Percentiles rank a stretch among this genome's conserved stretches.
Conservation (phyloP, 805 yeast genomes). For the Candida vartiovaarae region DNA sequence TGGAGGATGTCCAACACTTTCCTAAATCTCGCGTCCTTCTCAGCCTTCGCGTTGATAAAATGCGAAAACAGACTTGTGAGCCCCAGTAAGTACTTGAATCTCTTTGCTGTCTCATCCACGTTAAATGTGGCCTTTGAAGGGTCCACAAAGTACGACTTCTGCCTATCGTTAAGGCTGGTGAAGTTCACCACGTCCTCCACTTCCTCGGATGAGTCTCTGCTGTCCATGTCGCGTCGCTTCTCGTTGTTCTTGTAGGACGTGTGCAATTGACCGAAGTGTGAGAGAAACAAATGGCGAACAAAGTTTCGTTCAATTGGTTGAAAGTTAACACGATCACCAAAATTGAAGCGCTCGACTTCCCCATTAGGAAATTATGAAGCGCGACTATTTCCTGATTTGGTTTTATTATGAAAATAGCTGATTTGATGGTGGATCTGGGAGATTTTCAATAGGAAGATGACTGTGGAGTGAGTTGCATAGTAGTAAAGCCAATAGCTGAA, state of each 20-base stretch:
- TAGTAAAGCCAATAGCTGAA: too few relatives aligned
- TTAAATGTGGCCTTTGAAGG: conserved; percentile 35
- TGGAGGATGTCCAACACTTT: conserved; percentile 41
- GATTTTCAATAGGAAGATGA: too few relatives aligned
- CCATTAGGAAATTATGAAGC: conserved; percentile 10
- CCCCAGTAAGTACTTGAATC: conserved; percentile 61
- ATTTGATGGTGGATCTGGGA: too few relatives aligned
- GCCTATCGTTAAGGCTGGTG: conserved; percentile 9
- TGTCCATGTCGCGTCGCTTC: background rate
- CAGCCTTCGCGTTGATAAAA: conserved; percentile 59
- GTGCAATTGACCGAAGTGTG: background rate
- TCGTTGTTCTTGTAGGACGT: background rate
- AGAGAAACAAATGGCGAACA: too few relatives aligned
- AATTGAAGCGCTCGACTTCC: conserved; percentile 3
- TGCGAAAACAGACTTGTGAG: conserved; percentile 61
- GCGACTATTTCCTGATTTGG: conserved; percentile 11
- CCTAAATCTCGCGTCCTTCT: conserved; percentile 49
- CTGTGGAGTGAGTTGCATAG: too few relatives aligned
- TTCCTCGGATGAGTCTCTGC: conserved; percentile 1
- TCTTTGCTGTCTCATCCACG: conserved; percentile 51
- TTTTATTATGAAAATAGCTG: background rate
- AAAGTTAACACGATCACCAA: background rate
- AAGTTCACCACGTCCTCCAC: conserved; percentile 1
- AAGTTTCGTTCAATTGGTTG: too few relatives aligned
- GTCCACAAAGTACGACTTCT: conserved; percentile 28